A percentile compares a stretch with the other conserved stretches of the same genome.
Evolutionary conservation across 306 rosid genomes (phyloP).

Genomic region (Trifolium dubium): DNA sequence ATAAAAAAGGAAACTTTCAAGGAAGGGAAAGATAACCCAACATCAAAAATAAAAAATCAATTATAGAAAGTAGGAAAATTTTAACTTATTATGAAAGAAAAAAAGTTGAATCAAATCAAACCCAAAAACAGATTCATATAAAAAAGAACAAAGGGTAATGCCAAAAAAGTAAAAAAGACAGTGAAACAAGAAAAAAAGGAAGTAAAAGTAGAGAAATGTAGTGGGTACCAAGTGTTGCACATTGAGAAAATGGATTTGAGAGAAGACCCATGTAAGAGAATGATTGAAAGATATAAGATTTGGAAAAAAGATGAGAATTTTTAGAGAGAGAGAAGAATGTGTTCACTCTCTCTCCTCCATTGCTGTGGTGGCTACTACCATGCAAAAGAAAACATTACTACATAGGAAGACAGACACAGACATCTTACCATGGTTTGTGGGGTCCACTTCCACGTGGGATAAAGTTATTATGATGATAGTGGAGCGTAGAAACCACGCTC

Average conservation of each 20-base stretch:
- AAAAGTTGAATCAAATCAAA: constrained; percentile 36
- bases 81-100: background rate
- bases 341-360: constrained; percentile 37
- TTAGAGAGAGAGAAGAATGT: constrained; percentile 33
- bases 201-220: constrained; percentile 31
- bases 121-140: constrained; percentile 17
- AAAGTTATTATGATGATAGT: background rate
- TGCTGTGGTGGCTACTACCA: constrained; percentile 37
- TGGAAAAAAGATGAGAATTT: constrained; percentile 31
- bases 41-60: background rate
- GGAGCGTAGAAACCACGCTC: constrained; percentile 35
- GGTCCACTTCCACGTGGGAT: constrained; percentile 37
- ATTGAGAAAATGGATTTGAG: constrained; percentile 50
- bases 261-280: constrained; percentile 50
- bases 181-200: background rate
- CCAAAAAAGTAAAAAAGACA: constrained; percentile 27
- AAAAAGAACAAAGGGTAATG: constrained; percentile 26
- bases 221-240: constrained; percentile 42
- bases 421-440: constrained; percentile 39
- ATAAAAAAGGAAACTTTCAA: constrained; percentile 34
- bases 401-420: constrained; percentile 20
- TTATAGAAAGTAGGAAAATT: constrained; percentile 9
- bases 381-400: constrained; percentile 47
- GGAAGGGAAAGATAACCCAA: constrained; percentile 25
- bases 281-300: constrained; percentile 39